Percentiles rank a stretch among this genome's conserved stretches.
These are phyloP conservation scores for Rhodosporidiobolus sp. DNA, from an alignment of 768 basidiomycete species.

Conservation along the genomic window DNA sequence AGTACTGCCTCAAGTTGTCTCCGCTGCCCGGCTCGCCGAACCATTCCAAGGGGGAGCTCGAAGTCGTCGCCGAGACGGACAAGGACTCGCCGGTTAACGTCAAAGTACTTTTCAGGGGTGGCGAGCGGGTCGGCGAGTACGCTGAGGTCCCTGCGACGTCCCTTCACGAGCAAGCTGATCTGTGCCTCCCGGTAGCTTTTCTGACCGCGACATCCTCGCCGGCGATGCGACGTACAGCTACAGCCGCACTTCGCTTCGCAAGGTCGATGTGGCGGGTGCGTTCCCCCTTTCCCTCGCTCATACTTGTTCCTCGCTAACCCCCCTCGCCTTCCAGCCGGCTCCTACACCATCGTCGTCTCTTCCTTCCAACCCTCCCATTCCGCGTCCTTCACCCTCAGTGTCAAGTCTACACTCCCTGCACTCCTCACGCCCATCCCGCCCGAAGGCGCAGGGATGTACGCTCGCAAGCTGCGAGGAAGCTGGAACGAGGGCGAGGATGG, in stretches of 20 bases:
- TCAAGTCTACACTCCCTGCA: slow-evolving; percentile 57
- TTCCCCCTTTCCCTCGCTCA: neutral
- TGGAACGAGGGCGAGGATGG: slow-evolving; percentile 58
- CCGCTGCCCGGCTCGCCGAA: slow-evolving; percentile 42
- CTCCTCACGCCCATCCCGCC: slow-evolving; percentile 66
- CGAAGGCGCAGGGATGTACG: slow-evolving; percentile 88
- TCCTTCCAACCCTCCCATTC: slow-evolving; percentile 71
- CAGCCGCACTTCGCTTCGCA: slow-evolving; percentile 62
- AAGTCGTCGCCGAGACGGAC: slow-evolving; percentile 55
- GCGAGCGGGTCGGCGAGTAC: slow-evolving; percentile 70
- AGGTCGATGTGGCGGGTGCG: slow-evolving; percentile 58
- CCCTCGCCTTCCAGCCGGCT: slow-evolving; percentile 57
- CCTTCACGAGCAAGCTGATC: neutral
- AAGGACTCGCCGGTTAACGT: slow-evolving; percentile 72
- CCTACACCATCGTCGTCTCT: slow-evolving; percentile 80
- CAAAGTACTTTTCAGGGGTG: slow-evolving; percentile 69
- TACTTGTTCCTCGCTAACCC: neutral
- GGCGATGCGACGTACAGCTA: slow-evolving; percentile 80
- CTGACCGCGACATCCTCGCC: slow-evolving; percentile 65
- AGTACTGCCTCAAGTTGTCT: slow-evolving; percentile 66
- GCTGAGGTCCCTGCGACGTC: slow-evolving; percentile 40
- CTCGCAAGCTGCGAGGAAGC: slow-evolving; percentile 61
- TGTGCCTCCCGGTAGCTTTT: slow-evolving; percentile 52
- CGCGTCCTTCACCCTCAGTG: slow-evolving; percentile 63
- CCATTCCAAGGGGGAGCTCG: slow-evolving; percentile 48